Evolutionary conservation across 2,329 filamentous ascomycete species (phyloP).

Genomic region (Verticillium zaregamsianum): DNA sequence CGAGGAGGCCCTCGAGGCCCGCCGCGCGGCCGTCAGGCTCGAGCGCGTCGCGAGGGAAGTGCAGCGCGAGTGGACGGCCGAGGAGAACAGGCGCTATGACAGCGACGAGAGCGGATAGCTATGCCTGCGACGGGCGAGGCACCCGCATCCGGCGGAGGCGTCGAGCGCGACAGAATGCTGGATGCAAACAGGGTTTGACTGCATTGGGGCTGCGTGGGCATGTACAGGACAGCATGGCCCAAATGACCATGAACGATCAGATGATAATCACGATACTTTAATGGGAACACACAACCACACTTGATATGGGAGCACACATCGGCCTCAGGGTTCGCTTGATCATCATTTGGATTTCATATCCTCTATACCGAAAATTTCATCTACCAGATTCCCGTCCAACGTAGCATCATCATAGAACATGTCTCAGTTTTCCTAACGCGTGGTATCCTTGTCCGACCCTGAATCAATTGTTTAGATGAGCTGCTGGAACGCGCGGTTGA

Average conservation of each 20-base stretch:
- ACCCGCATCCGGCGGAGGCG: too few species aligned
- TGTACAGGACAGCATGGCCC: not conserved
- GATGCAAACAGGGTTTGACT: not conserved
- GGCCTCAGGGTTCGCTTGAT: slow-evolving; percentile 2
- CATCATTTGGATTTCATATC: slow-evolving; percentile 14
- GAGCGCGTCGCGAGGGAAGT: slow-evolving; percentile 52
- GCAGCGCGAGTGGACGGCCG: slow-evolving; percentile 47
- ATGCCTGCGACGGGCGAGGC: too few species aligned
- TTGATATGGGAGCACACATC: not conserved
- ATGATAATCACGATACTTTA: not conserved
- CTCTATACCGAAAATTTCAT: slow-evolving; percentile 13
- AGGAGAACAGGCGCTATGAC: slow-evolving; percentile 13
- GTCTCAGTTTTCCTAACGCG: not conserved
- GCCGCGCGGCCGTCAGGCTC: slow-evolving; percentile 46
- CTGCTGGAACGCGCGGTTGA: slow-evolving; percentile 98
- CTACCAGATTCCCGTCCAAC: slow-evolving; percentile 12
- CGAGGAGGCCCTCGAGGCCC: slow-evolving; percentile 45
- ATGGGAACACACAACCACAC: not conserved
- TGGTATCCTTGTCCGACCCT: slow-evolving; percentile 1
- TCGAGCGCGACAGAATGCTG: not conserved
- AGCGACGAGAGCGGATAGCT: not conserved
- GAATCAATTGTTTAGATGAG: slow-evolving; percentile 62
- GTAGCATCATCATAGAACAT: slow-evolving; percentile 9
- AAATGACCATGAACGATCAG: not conserved
- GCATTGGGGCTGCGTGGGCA: not conserved